Base-by-base conservation (phyloP, 345 rosid genomes). In the Aegle marmelos region DNA sequence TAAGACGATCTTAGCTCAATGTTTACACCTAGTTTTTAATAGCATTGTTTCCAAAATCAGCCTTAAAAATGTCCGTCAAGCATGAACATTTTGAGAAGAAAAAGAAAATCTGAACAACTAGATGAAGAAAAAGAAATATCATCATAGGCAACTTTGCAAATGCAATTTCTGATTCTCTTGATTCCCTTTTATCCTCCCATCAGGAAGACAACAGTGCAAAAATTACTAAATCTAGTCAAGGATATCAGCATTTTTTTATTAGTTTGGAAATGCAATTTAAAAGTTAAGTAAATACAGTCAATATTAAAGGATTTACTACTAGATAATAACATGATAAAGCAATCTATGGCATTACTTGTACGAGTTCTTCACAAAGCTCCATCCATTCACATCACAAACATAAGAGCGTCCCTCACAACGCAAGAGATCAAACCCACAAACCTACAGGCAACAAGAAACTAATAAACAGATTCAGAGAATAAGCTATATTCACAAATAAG, bases 311-410 rank as follows among this genome's bases (percentile, higher is more conserved):
- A 66, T 62, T 0, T 24, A 59, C 67, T 4, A 62, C 9, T 36
- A 31, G 27, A 41, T 39, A 61, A 63, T 62, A 24, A 57, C 21
- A 72, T 54, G 62, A 21, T 17, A 60, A 27, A 59, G 41, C 30
- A 28, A 62, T 25, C 41, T 21, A 76, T 27, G 22, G 82, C 78
- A 87, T 90, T 86, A 96, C 98, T 97, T 94, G 81, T 97, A 85
- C 33, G 99, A 97, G 86, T 97, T 97, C 89, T 97, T 97, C 85
- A 97, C 99, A 82, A 94, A 97, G 89, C 99, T 97, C 99, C 99
- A 97, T 72, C 99, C 99, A 86, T 97, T 97, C 76, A 97, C 99
- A 82, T 97, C 99, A 80, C 98, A 97, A 66, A 94, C 98, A 79
- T 94, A 97, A 31, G 98, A 97, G 33, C 96, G 89, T 53, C 99